Percentiles rank a stretch among this genome's conserved stretches.
phyloP scores from a whole-genome alignment of 192 early-diverging fungal genomes.

The Gorgonomyces haynaldii region DNA sequence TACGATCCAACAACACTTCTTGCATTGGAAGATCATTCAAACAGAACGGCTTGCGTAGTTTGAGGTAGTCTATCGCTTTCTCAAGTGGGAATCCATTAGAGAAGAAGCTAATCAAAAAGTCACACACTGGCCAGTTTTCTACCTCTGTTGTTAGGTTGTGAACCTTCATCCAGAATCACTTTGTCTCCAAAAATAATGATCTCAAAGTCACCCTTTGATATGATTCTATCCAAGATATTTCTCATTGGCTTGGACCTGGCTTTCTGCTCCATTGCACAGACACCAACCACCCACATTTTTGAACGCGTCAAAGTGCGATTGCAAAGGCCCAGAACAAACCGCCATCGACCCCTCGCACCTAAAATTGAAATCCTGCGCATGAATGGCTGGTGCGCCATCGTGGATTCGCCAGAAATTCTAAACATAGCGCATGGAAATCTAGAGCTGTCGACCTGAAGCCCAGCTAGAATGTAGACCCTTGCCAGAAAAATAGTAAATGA shows the following conservation, averaged over 20 bases:
- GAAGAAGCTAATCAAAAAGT: constrained; percentile 96
- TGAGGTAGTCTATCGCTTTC: constrained; percentile 84
- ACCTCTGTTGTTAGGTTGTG: constrained; percentile 34
- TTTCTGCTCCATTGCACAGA: constrained; percentile 88
- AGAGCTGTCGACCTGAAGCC: no score
- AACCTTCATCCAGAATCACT: constrained; percentile 88
- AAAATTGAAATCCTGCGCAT: no score
- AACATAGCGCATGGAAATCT: no score
- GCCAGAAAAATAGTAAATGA: no score
- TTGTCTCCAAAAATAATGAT: constrained; percentile 93
- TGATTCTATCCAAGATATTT: constrained; percentile 62
- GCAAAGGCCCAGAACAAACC: no score
- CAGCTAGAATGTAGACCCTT: no score
- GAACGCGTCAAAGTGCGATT: not conserved
- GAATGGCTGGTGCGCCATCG: no score
- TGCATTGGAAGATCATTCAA: constrained; percentile 89
- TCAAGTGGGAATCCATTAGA: constrained; percentile 83
- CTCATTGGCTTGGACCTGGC: constrained; percentile 94
- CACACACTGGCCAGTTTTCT: constrained; percentile 82
- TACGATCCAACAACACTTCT: constrained; percentile 75
- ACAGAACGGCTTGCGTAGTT: constrained; percentile 71
- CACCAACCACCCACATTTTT: constrained; percentile 52
- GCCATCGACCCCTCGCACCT: no score
- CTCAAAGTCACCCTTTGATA: constrained; percentile 54
- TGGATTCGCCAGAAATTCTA: no score